Percentiles rank a stretch among this genome's conserved stretches.
phyloP scores from a whole-genome alignment of 2,329 filamentous ascomycete species.

The Bipolaris victoriae region DNA sequence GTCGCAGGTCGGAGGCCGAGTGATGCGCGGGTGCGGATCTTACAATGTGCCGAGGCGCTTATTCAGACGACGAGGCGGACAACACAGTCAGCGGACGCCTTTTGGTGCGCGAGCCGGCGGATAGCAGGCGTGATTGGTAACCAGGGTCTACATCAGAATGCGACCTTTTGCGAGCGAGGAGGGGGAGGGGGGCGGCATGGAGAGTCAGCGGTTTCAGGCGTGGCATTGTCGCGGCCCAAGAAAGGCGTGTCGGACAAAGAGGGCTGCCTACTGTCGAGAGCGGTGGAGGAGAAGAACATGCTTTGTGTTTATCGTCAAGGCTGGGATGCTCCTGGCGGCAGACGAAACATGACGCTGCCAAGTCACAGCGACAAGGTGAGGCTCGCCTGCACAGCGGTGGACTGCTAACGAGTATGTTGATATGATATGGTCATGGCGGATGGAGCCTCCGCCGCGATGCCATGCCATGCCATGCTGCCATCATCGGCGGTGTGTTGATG shows the following conservation, averaged over 20 bases:
- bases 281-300: background rate
- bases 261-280: background rate
- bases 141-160: background rate
- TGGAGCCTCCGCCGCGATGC: too few species aligned
- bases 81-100: conserved; percentile 18
- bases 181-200: background rate
- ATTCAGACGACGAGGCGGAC: conserved; percentile 18
- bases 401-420: too few species aligned
- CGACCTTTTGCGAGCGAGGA: too few species aligned
- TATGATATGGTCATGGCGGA: too few species aligned
- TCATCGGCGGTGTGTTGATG: conserved; percentile 29
- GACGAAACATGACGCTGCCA: background rate
- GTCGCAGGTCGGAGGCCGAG: background rate
- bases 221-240: too few species aligned
- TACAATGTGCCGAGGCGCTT: conserved; percentile 33
- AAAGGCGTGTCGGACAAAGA: background rate
- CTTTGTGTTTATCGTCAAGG: conserved; percentile 26
- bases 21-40: conserved; percentile 23
- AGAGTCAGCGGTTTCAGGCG: conserved; percentile 6
- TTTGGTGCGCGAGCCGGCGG: conserved; percentile 1
- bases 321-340: conserved; percentile 6
- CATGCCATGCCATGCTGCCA: conserved; percentile 7
- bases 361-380: conserved; percentile 4
- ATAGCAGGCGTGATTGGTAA: conserved; percentile 10
- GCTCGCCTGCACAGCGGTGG: background rate